phyloP scores from a whole-genome alignment of 2,329 filamentous ascomycete species.

The Colletotrichum sp. region DNA sequence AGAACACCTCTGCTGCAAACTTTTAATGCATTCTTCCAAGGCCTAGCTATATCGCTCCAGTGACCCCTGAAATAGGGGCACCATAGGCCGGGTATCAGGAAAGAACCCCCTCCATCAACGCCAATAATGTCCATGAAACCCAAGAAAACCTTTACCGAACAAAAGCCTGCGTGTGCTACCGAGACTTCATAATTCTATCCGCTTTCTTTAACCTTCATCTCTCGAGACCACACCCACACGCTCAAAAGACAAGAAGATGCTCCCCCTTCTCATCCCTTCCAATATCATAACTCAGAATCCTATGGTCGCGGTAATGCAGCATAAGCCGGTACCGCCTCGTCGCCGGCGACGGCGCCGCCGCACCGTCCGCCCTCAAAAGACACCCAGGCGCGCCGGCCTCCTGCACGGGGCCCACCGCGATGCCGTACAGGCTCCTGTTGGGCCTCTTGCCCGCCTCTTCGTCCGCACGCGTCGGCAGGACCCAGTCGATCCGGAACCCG shows the following conservation, averaged over 20 bases:
- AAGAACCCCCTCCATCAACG: not conserved
- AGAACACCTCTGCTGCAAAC: not conserved
- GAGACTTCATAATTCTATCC: not conserved
- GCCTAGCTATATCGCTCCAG: not conserved
- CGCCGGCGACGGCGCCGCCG: slow-evolving; percentile 26
- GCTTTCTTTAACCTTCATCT: no score
- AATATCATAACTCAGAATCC: slow-evolving; percentile 73
- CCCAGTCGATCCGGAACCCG: slow-evolving; percentile 59
- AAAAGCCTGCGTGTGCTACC: not conserved
- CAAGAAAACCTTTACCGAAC: not conserved
- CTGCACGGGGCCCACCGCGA: slow-evolving; percentile 71
- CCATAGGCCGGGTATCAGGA: slow-evolving; percentile 12
- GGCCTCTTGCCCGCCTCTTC: slow-evolving; percentile 51
- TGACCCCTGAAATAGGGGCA: not conserved
- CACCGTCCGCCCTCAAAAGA: slow-evolving; percentile 20
- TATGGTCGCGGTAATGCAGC: slow-evolving; percentile 74
- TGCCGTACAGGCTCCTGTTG: slow-evolving; percentile 64
- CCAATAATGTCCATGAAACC: not conserved
- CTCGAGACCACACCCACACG: no score
- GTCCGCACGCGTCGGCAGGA: slow-evolving; percentile 52
- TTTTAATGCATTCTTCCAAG: not conserved
- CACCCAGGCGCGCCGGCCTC: slow-evolving; percentile 35
- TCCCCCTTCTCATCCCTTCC: slow-evolving; percentile 41
- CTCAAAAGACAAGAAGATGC: slow-evolving; percentile 20
- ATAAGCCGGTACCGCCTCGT: slow-evolving; percentile 69